phyloP scores from a whole-genome alignment of 495 filamentous ascomycete species.

The Lasiosphaeria ovina region DNA sequence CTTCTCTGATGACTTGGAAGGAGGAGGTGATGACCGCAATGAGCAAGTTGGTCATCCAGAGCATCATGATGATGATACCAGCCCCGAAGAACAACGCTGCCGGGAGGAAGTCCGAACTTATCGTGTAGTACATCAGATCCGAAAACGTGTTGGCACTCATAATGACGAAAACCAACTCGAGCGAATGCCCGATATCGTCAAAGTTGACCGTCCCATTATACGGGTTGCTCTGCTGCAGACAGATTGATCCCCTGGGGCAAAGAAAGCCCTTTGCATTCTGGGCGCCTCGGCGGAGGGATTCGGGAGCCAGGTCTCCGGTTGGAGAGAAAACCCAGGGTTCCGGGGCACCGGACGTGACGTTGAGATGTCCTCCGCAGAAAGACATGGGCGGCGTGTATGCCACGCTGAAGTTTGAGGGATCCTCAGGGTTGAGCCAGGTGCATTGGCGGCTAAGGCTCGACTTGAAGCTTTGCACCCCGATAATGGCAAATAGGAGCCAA shows the following conservation, averaged over 20 bases:
- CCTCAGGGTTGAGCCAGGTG: conserved; percentile 71
- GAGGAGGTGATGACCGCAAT: conserved; percentile 98
- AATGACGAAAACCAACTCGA: conserved; percentile 96
- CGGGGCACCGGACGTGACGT: conserved; percentile 52
- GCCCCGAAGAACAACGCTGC: conserved; percentile 81
- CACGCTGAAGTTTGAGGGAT: conserved; percentile 40
- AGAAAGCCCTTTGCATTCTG: conserved; percentile 78
- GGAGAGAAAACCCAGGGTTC: conserved; percentile 62
- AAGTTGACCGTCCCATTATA: conserved; percentile 88
- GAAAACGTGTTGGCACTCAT: conserved; percentile 98
- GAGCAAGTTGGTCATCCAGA: conserved; percentile 95
- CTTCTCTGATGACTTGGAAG: conserved; percentile 97
- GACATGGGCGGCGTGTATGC: conserved; percentile 58
- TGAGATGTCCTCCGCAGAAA: conserved; percentile 83
- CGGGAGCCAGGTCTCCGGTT: conserved; percentile 17
- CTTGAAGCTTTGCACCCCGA: conserved; percentile 97
- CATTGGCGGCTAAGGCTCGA: conserved; percentile 85
- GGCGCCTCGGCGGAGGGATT: conserved; percentile 32
- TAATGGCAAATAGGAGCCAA: conserved; percentile 96
- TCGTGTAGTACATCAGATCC: conserved; percentile 89
- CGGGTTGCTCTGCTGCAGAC: conserved; percentile 75
- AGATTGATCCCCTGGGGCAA: conserved; percentile 79
- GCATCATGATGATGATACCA: conserved; percentile 86
- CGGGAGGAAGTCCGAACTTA: conserved; percentile 84
- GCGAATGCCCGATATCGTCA: conserved; percentile 86